These are phyloP conservation scores for Penicillium argentinense DNA, from an alignment of 495 filamentous ascomycete genomes.

Conservation along the genomic window DNA sequence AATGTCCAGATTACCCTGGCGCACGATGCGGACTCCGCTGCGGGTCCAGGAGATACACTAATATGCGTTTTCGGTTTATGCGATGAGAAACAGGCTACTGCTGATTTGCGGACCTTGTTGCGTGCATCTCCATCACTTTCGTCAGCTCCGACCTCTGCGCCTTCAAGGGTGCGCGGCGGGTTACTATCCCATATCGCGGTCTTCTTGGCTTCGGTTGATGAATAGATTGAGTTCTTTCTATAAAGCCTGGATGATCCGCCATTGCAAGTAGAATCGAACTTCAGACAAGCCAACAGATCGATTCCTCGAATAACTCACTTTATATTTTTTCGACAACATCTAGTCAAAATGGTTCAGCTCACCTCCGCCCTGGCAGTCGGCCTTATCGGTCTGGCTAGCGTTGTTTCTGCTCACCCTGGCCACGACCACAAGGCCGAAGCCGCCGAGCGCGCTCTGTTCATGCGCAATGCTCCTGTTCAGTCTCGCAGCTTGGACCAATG, in stretches of 20 bases:
- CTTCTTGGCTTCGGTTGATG: not conserved
- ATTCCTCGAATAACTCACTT: not conserved
- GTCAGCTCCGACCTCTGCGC: slow-evolving; percentile 1
- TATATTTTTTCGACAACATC: not conserved
- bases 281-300: not conserved
- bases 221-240: not conserved
- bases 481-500: slow-evolving; percentile 47
- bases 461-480: slow-evolving; percentile 32
- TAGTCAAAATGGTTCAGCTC: slow-evolving; percentile 19
- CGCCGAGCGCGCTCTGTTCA: slow-evolving; percentile 43
- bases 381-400: slow-evolving; percentile 14
- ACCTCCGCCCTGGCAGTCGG: slow-evolving; percentile 15
- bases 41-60: not conserved
- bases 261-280: not conserved
- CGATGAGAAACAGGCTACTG: slow-evolving; percentile 3
- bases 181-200: not conserved
- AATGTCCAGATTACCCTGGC: not conserved
- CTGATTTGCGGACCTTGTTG: slow-evolving; percentile 6
- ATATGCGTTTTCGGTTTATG: not conserved
- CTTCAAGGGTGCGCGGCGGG: not conserved
- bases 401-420: slow-evolving; percentile 46
- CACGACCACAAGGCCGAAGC: slow-evolving; percentile 47
- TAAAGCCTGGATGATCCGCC: not conserved
- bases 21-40: slow-evolving; percentile 6
- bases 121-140: slow-evolving; percentile 2